Percentiles rank a stretch among this genome's conserved stretches.
These are phyloP conservation scores for Thamnidium elegans DNA, from an alignment of 192 early-diverging fungal species.

Conservation along the genomic window DNA sequence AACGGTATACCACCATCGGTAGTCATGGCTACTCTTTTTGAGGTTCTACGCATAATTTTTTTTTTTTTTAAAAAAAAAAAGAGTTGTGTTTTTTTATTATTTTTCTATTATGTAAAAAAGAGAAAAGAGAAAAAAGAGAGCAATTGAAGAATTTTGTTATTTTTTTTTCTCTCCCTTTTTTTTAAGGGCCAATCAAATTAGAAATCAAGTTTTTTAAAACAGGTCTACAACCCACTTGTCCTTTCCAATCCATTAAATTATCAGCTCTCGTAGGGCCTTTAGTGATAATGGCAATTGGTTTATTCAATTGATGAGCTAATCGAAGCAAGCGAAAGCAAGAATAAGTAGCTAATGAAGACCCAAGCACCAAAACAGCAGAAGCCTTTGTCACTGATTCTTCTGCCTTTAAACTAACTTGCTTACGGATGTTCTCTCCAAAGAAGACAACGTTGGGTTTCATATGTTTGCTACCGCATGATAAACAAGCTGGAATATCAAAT, in stretches of 20 bases:
- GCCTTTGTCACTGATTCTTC: slow-evolving; percentile 46
- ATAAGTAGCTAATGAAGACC: slow-evolving; percentile 80
- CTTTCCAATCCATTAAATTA: slow-evolving; percentile 44
- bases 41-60: slow-evolving; percentile 14
- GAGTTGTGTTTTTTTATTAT: background rate
- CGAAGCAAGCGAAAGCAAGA: slow-evolving; percentile 76
- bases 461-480: slow-evolving; percentile 55
- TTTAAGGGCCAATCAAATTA: slow-evolving; percentile 8
- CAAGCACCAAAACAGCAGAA: slow-evolving; percentile 70
- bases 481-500: slow-evolving; percentile 75
- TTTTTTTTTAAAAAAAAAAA: slow-evolving; percentile 1
- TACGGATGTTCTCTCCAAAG: slow-evolving; percentile 84
- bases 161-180: slow-evolving; percentile 1
- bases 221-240: slow-evolving; percentile 41
- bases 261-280: slow-evolving; percentile 78
- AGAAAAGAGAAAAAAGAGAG: background rate
- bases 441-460: slow-evolving; percentile 83
- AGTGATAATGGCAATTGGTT: slow-evolving; percentile 68
- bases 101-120: background rate
- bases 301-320: slow-evolving; percentile 56
- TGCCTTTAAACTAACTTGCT: too few species aligned
- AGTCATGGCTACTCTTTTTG: background rate
- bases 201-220: slow-evolving; percentile 29
- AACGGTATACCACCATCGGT: slow-evolving; percentile 2
- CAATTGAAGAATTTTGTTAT: background rate